phyloP scores from a whole-genome alignment of 2,329 filamentous ascomycete species.

The Colletotrichum gigasporum region DNA sequence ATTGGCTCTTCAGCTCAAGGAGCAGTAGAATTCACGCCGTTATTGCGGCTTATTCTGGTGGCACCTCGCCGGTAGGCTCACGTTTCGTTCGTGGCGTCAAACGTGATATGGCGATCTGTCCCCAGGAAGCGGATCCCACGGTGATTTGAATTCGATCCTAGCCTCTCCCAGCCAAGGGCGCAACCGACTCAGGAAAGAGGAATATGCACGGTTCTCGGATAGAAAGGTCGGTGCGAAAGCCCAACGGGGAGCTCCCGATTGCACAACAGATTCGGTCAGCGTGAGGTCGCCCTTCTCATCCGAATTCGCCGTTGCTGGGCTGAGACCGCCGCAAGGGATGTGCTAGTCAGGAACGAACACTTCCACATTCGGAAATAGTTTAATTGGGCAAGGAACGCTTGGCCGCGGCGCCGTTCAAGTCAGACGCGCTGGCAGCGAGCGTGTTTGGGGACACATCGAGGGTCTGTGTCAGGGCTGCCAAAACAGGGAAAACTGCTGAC shows the following conservation, averaged over 20 bases:
- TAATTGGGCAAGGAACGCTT: conserved; percentile 20
- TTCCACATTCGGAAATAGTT: conserved; percentile 15
- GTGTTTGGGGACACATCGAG: conserved; percentile 9
- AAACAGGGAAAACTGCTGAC: background rate
- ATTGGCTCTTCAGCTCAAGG: background rate
- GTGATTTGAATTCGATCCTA: background rate
- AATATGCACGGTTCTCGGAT: background rate
- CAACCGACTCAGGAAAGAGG: background rate
- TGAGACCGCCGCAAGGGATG: background rate
- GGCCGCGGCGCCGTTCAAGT: conserved; percentile 15
- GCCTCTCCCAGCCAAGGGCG: background rate
- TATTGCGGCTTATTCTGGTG: background rate
- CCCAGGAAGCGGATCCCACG: background rate
- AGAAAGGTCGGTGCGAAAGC: background rate
- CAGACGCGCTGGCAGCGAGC: background rate
- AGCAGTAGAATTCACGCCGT: too few relatives aligned
- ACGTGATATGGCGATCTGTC: background rate
- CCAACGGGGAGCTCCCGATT: conserved; percentile 16
- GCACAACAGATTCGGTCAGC: background rate
- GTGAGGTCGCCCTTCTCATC: conserved; percentile 1
- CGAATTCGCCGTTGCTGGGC: background rate
- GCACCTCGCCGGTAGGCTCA: background rate
- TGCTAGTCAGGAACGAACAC: conserved; percentile 18
- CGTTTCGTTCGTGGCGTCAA: background rate
- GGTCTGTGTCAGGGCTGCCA: conserved; percentile 11